Evolutionary conservation across 2,329 filamentous ascomycete species (phyloP), one percentile per base, ranked within the genome.

Genomic region (Aureobasidium sp.): DNA sequence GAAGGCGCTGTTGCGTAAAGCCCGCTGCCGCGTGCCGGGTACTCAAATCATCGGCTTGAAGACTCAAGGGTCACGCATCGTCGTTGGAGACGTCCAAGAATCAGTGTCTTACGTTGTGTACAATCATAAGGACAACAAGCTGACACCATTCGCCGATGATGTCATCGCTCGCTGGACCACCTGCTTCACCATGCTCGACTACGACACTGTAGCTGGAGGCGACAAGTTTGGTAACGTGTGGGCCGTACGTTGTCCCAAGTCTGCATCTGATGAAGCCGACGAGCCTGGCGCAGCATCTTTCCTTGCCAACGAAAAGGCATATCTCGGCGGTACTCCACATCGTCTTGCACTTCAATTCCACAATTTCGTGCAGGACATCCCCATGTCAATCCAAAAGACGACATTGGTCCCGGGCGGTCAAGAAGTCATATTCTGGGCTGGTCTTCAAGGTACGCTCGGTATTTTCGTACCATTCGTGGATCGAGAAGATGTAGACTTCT

Each of bases 161-260:
- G 86, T 84, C 6, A 79, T 96, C 56, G 79, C 90, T 47, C 83
- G 93, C 27, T 97, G 90, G 88, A 95, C 89, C 1, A 95, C 89
- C 0, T 87, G 87, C 60, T 86, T 87, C 1, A 80, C 90, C 2
- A 95, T 98, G 89, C 84, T 97, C 2, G 93, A 99, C 70, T 99
- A 98, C 69, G 93, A 98, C 67, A 95, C 93, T 1, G 83, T 88
- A 21, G 90, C 90, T 2, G 93, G 91, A 30, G 91, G 91, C 30
- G 93, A 99, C 73, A 97, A 96, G 66, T 99, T 98, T 60, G 94
- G 93, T 56, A 98, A 98, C 63, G 71, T 98, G 14, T 98, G 90
- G 84, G 80, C 98, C 39, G 78, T 98, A 25, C 86, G 93, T 42
- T 93, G 88, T 63, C 90, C 91, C 0, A 76, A 84, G 56, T 93